Percentiles rank a stretch among this genome's conserved stretches.
phyloP scores from a whole-genome alignment of 2,329 filamentous ascomycete species.

The Xylaria sp. region DNA sequence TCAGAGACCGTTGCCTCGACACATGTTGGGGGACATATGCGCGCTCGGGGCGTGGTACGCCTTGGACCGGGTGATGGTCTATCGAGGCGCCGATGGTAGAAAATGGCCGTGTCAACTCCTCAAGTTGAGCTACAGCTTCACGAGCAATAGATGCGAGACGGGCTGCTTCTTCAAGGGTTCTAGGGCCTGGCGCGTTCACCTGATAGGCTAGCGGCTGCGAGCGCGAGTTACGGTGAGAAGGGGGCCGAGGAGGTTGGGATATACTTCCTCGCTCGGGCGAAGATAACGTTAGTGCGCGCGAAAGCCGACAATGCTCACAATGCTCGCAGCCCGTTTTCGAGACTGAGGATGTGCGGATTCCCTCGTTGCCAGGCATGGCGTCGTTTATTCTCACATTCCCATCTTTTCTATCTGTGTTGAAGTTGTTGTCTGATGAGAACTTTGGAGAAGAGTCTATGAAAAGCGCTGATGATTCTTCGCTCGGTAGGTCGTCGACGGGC shows the following conservation, averaged over 20 bases:
- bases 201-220: not conserved
- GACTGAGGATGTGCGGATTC: not conserved
- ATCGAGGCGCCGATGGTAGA: not conserved
- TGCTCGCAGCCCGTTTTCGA: conserved; percentile 27
- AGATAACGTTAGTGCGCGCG: conserved; percentile 17
- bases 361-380: conserved; percentile 2
- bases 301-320: conserved; percentile 34
- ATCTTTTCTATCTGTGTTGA: conserved; percentile 9
- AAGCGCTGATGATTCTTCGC: conserved; percentile 5
- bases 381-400: conserved; percentile 4
- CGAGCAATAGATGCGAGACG: conserved; percentile 32
- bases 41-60: conserved; percentile 6
- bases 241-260: not conserved
- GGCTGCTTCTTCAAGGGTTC: conserved; percentile 30
- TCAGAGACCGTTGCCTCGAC: conserved; percentile 12
- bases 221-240: conserved; percentile 1
- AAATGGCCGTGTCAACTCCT: conserved; percentile 29
- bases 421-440: conserved; percentile 4
- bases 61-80: conserved; percentile 12
- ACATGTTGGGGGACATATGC: not conserved
- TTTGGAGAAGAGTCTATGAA: conserved; percentile 10
- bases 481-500: not conserved
- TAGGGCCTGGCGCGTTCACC: conserved; percentile 8
- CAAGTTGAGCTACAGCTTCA: conserved; percentile 29
- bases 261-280: conserved; percentile 15